Evolutionary conservation across 139 green algal species (phyloP).

Genomic region (Edaphochlamys debaryana): DNA sequence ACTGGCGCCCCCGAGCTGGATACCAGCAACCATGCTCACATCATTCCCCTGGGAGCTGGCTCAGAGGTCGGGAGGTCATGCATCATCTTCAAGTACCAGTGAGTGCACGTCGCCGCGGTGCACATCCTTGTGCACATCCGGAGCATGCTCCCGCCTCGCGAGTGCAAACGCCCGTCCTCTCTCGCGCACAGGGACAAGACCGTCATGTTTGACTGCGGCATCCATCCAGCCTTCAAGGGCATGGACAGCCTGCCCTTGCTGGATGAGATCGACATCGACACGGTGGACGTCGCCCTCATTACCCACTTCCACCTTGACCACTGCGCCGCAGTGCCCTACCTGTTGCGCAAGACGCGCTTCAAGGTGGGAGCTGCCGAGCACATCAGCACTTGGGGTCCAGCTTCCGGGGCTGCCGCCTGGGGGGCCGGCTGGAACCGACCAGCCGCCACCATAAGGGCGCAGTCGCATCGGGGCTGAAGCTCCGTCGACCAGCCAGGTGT

Average conservation of each 20-base stretch:
- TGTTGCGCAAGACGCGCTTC: constrained; percentile 83
- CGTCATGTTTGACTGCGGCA: constrained; percentile 96
- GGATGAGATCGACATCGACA: constrained; percentile 74
- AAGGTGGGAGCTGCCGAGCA: too few species aligned
- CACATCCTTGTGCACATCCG: neutral
- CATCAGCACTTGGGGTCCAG: too few species aligned
- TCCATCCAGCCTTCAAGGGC: constrained; percentile 92
- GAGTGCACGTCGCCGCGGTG: constrained; percentile 60
- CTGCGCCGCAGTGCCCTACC: constrained; percentile 94
- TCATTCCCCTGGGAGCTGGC: constrained; percentile 93
- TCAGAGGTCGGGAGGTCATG: constrained; percentile 96
- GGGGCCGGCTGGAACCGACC: too few species aligned
- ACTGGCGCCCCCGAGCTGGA: constrained; percentile 10
- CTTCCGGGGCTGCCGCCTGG: too few species aligned
- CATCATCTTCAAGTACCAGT: constrained; percentile 92
- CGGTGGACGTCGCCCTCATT: constrained; percentile 92
- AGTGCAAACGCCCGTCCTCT: neutral
- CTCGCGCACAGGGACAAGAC: constrained; percentile 71
- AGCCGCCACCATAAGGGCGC: too few species aligned
- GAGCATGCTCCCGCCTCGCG: neutral
- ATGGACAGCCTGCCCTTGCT: constrained; percentile 91
- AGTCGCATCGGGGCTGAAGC: too few species aligned
- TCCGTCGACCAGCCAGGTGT: too few species aligned
- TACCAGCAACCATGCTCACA: constrained; percentile 43
- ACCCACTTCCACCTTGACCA: constrained; percentile 99